Conservation (phyloP, 2,329 filamentous ascomycete genomes). For the Penicillium sp. region DNA sequence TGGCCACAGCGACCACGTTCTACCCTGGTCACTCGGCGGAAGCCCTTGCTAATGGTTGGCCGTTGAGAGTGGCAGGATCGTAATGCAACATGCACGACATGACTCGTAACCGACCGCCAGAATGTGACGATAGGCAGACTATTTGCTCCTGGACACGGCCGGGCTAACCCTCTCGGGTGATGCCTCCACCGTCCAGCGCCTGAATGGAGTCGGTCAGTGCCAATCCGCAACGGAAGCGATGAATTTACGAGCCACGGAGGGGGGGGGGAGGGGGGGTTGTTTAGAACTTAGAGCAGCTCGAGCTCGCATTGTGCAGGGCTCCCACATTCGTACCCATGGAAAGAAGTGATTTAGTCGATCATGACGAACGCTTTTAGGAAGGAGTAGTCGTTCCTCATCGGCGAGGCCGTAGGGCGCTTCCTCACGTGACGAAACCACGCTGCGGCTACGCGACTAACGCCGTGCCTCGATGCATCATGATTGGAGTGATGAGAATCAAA, state of each 20-base stretch:
- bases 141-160: conserved; percentile 6
- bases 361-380: conserved; percentile 13
- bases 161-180: conserved; percentile 5
- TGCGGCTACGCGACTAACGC: conserved; percentile 37
- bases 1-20: conserved; percentile 21
- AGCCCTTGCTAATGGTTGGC: conserved; percentile 18
- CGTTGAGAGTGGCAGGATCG: conserved; percentile 17
- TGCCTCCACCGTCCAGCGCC: conserved; percentile 3
- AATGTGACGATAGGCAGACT: conserved; percentile 17
- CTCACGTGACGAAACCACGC: conserved; percentile 27
- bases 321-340: neutral
- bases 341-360: neutral
- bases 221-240: neutral
- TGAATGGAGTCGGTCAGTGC: conserved; percentile 5
- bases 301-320: conserved; percentile 2
- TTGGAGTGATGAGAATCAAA: neutral
- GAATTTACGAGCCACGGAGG: conserved; percentile 1
- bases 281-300: neutral
- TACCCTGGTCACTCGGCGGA: conserved; percentile 16
- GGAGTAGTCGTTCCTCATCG: conserved; percentile 6
- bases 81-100: conserved; percentile 27
- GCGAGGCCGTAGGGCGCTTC: conserved; percentile 1
- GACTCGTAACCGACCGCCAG: conserved; percentile 24
- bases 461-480: conserved; percentile 9
- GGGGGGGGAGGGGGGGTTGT: too few relatives aligned